Base-by-base conservation (phyloP, 495 filamentous ascomycete genomes). In the Apodospora peruviana region DNA sequence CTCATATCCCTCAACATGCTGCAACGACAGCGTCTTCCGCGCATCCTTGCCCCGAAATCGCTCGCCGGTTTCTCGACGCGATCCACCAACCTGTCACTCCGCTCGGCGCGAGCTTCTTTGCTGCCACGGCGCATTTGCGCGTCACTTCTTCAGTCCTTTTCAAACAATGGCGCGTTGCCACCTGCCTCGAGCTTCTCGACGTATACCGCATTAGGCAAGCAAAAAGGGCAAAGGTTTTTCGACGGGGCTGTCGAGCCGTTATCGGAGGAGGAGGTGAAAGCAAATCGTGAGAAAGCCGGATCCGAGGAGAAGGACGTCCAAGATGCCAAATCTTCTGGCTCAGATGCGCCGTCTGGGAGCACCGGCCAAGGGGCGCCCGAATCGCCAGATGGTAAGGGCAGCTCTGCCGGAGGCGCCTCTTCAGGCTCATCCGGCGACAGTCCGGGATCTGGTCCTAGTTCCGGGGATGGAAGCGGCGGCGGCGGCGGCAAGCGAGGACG, bases 401-500 rank as follows among this genome's bases (percentile, higher is more conserved):
- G 70, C 45, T 57, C 63, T 32, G 63, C 65, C 23, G 61, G 61
- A 4, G 61, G 61, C 23, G 56, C 66, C 3, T 67, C 70, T 3
- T 72, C 71, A 4, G 68, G 71, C 3, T 69, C 71, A 14, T 60
- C 67, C 8, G 67, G 69, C 34, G 72, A 77, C 41, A 68, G 70
- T 1, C 64, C 67, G 25, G 69, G 56, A 19, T 32, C 27, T 7
- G 27, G 27, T 32, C 14, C 27, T 32, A 14, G 27, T 7, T 7
- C 7, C 27, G 14, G 27, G 7, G 27, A 14, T 14, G 27, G 27
- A 7, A 32, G 27, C 14, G 27, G 27, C 27, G 59, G 72, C 17
- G 70, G 76, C 48, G 71, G 75, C 19, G 73, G 76, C 20, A 73
- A 65, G 55, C 69, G 68, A 43, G 82, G 87, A 40, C 79, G 85